Evolutionary conservation across 352 stramenopile species (phyloP).

Genomic region (Globisporangium echinulatum): DNA sequence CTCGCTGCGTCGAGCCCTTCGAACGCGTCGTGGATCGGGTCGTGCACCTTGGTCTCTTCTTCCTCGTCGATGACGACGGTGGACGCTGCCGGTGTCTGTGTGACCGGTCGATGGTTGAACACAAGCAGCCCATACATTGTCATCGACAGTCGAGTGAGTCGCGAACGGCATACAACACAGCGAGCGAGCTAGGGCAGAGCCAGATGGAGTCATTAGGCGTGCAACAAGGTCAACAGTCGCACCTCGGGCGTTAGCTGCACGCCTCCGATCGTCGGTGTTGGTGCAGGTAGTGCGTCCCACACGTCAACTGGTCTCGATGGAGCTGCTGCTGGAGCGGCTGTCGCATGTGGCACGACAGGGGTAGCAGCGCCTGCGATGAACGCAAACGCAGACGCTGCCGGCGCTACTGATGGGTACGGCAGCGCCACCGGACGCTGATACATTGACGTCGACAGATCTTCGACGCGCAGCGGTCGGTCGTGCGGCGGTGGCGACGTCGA

Average conservation of each 20-base stretch:
- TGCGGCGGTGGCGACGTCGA: conserved; percentile 9
- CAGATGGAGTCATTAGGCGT: not conserved
- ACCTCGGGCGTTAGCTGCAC: conserved; percentile 1
- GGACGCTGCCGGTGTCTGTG: too few relatives aligned
- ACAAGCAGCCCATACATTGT: too few relatives aligned
- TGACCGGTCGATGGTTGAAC: too few relatives aligned
- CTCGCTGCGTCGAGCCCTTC: conserved; percentile 38
- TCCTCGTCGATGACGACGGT: not conserved
- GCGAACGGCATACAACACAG: not conserved
- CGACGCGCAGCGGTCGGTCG: conserved; percentile 11
- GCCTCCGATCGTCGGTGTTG: conserved; percentile 21
- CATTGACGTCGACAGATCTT: conserved; percentile 10
- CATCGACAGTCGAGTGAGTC: not conserved
- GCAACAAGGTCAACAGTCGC: not conserved
- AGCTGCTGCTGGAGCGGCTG: conserved; percentile 10
- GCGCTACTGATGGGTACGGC: conserved; percentile 4
- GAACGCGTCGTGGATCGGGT: conserved; percentile 81
- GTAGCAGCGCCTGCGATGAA: conserved; percentile 26
- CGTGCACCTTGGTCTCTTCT: conserved; percentile 26
- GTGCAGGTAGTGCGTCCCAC: conserved; percentile 51
- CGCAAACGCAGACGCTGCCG: conserved; percentile 36
- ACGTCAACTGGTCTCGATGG: conserved; percentile 26
- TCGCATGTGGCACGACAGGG: not conserved
- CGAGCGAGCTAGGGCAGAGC: not conserved
- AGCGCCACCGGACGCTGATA: not conserved